Conservation (phyloP, 768 basidiomycete genomes). For the Leccinum uliginosum region DNA sequence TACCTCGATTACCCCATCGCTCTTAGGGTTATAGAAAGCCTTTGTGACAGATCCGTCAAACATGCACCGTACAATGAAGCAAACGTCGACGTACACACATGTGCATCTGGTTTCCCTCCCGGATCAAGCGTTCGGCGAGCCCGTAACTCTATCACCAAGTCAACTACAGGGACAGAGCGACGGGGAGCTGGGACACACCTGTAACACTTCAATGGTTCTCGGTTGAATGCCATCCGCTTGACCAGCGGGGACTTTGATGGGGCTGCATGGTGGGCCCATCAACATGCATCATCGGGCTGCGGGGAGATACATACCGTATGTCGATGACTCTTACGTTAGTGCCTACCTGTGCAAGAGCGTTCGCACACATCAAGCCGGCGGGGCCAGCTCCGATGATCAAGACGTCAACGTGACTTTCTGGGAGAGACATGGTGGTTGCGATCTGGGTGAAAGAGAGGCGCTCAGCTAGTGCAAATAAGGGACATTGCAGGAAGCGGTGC, state of each 20-base stretch:
- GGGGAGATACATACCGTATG: conserved; percentile 6
- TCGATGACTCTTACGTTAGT: conserved; percentile 40
- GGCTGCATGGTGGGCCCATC: background rate
- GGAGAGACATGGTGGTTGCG: conserved; percentile 14
- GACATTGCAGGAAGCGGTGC: background rate
- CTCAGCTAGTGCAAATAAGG: background rate
- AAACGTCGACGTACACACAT: background rate
- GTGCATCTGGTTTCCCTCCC: background rate
- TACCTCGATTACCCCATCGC: background rate
- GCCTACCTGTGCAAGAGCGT: conserved; percentile 34
- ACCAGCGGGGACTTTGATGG: background rate
- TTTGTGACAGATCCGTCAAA: background rate
- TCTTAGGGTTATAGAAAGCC: background rate
- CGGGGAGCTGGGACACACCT: background rate
- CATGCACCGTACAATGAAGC: too few species aligned
- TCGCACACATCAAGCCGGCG: conserved; percentile 41
- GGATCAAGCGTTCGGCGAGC: background rate
- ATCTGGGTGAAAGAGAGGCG: background rate
- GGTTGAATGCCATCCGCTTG: background rate
- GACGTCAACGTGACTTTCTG: conserved; percentile 32
- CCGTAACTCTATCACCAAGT: background rate
- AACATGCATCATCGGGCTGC: background rate
- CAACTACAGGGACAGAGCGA: background rate
- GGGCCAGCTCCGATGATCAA: conserved; percentile 41
- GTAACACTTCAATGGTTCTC: background rate